Percentiles rank a stretch among this genome's conserved stretches.
Conservation (phyloP, 495 filamentous ascomycete species). For the Durotheca rogersii region DNA sequence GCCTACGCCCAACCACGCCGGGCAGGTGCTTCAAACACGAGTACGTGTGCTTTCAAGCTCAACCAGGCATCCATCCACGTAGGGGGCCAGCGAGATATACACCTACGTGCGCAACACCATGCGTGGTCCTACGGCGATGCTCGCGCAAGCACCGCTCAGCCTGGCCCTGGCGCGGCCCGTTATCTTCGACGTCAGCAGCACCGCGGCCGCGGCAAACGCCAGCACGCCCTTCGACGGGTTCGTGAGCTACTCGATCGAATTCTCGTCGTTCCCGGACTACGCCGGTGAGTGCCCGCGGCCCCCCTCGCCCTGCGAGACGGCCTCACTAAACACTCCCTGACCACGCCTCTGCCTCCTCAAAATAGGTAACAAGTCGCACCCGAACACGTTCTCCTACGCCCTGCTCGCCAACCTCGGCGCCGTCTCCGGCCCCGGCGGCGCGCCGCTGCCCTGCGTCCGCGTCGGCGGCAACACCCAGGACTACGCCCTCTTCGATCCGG, state of each 20-base stretch:
- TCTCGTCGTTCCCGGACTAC: conserved; percentile 62
- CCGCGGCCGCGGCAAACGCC: conserved; percentile 28
- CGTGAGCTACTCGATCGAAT: conserved; percentile 62
- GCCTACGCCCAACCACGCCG: too few relatives aligned
- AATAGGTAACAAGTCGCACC: conserved; percentile 46
- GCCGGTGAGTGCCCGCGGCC: conserved; percentile 43
- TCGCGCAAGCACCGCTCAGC: conserved; percentile 18
- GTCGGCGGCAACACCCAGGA: conserved; percentile 66
- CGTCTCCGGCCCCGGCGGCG: conserved; percentile 49
- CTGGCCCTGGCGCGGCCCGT: conserved; percentile 20
- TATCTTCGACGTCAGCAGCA: conserved; percentile 1
- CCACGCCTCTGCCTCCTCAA: background rate
- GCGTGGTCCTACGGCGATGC: conserved; percentile 12
- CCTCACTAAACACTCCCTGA: too few relatives aligned
- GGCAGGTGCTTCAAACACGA: too few relatives aligned
- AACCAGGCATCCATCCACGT: too few relatives aligned
- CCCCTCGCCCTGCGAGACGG: too few relatives aligned
- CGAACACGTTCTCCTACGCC: conserved; percentile 60
- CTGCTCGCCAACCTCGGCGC: conserved; percentile 53
- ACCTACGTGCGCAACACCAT: conserved; percentile 17
- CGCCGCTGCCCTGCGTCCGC: conserved; percentile 59
- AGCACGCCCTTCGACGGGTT: conserved; percentile 52
- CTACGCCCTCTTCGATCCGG: conserved; percentile 60
- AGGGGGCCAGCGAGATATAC: too few relatives aligned
- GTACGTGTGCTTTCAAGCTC: too few relatives aligned